These are phyloP conservation scores for Camillea tinctor DNA, from an alignment of 2,329 filamentous ascomycete species.

Conservation along the genomic window DNA sequence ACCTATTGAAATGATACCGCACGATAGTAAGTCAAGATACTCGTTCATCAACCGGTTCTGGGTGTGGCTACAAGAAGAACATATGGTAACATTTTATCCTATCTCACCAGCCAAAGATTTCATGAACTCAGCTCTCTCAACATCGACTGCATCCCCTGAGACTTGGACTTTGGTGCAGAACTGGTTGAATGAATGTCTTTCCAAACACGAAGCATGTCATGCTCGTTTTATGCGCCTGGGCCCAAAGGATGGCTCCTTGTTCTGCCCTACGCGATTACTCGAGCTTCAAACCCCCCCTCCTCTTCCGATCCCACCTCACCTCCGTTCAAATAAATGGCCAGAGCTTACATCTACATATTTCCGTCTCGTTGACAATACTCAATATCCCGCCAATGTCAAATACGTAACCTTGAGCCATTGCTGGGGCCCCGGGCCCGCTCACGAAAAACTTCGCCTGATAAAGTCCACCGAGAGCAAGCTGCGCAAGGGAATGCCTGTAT, in stretches of 20 bases:
- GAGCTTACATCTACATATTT: not conserved
- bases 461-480: not conserved
- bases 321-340: not conserved
- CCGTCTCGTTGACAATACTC: not conserved
- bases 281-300: constrained; percentile 4
- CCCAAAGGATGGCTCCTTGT: not conserved
- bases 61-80: not conserved
- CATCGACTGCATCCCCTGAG: constrained; percentile 9
- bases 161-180: constrained; percentile 14
- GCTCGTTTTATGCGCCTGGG: not conserved
- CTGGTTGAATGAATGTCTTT: constrained; percentile 16
- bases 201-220: constrained; percentile 6
- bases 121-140: constrained; percentile 9
- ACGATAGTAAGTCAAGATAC: constrained; percentile 10
- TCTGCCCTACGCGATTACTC: constrained; percentile 17
- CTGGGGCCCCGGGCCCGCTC: constrained; percentile 11
- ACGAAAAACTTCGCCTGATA: constrained; percentile 11
- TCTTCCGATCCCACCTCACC: not conserved
- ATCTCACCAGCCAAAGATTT: constrained; percentile 11
- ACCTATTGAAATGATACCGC: constrained; percentile 4
- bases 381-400: not conserved
- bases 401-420: constrained; percentile 21
- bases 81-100: not conserved
- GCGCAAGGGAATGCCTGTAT: constrained; percentile 2
- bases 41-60: too few relatives aligned